Evolutionary conservation across 345 rosid genomes (phyloP).

Genomic region (Excoecaria cochinchinensis): DNA sequence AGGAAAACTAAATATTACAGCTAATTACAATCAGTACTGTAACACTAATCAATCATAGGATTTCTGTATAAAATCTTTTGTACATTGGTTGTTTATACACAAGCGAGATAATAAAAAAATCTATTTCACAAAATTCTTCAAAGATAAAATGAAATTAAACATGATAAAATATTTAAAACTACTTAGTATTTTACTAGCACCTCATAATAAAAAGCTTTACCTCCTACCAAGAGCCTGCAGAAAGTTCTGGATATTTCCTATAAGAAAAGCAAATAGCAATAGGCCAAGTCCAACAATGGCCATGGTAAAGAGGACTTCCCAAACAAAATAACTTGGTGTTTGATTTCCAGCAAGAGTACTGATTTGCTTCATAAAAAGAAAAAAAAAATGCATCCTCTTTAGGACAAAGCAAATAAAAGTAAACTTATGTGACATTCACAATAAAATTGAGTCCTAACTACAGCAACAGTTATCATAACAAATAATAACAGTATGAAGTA

Average conservation of each 20-base stretch:
- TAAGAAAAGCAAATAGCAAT: slow-evolving; percentile 85
- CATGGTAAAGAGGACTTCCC: slow-evolving; percentile 92
- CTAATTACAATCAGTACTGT: too few species aligned
- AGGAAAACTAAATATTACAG: too few species aligned
- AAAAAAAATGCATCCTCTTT: background rate
- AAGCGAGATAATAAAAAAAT: too few species aligned
- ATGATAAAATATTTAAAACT: background rate
- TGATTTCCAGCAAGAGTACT: slow-evolving; percentile 94
- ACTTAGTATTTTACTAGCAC: background rate
- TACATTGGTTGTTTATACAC: too few species aligned
- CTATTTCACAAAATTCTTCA: too few species aligned
- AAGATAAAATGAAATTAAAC: background rate
- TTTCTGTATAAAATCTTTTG: too few species aligned
- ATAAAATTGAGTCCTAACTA: background rate
- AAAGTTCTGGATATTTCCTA: slow-evolving; percentile 95
- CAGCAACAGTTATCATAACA: background rate
- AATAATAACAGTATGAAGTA: background rate
- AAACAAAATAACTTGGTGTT: slow-evolving; percentile 67
- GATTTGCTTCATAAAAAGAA: slow-evolving; percentile 65
- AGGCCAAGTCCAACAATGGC: slow-evolving; percentile 76
- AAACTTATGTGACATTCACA: background rate
- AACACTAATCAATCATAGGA: too few species aligned
- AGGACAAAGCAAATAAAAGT: background rate
- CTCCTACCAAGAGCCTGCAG: slow-evolving; percentile 83
- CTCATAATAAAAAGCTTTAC: slow-evolving; percentile 31